A percentile compares a stretch with the other conserved stretches of the same genome.
Conservation (phyloP, 2,329 filamentous ascomycete genomes). For the Aureobasidium sp. region DNA sequence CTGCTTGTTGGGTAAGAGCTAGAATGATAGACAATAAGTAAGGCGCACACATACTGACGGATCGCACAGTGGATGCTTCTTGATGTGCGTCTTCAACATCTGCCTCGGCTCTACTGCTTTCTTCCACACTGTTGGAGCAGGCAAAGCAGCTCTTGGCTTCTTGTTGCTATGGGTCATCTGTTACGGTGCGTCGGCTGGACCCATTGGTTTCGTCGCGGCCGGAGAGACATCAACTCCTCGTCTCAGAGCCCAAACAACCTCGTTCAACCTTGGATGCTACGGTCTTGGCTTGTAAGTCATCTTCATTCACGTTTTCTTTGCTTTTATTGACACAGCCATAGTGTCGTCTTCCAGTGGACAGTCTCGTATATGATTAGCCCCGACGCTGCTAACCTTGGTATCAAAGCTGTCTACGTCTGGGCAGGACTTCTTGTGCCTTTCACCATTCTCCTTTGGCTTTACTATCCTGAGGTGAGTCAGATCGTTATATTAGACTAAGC, state of each 20-base stretch:
- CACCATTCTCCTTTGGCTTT: conserved; percentile 18
- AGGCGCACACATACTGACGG: not conserved
- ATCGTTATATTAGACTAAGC: too few species aligned
- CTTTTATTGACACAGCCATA: not conserved
- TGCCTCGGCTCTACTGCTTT: conserved; percentile 17
- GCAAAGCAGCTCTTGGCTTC: conserved; percentile 18
- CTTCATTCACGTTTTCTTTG: too few species aligned
- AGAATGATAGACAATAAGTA: not conserved
- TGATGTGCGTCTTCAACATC: conserved; percentile 20
- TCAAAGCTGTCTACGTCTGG: conserved; percentile 19
- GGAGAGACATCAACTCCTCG: conserved; percentile 18
- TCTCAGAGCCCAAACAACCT: conserved; percentile 18
- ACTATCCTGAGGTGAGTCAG: conserved; percentile 18
- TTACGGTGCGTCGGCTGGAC: conserved; percentile 19
- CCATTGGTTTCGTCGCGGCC: conserved; percentile 19
- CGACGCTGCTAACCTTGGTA: conserved; percentile 18
- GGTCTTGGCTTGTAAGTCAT: conserved; percentile 18
- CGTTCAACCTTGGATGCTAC: conserved; percentile 7
- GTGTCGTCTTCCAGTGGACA: conserved; percentile 19
- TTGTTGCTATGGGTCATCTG: conserved; percentile 20
- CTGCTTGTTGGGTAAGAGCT: conserved; percentile 15
- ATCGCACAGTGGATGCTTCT: conserved; percentile 11
- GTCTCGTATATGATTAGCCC: conserved; percentile 19
- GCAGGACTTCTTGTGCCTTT: conserved; percentile 16
- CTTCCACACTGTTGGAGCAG: conserved; percentile 11